A percentile compares a stretch with the other conserved stretches of the same genome.
Evolutionary conservation across 2,329 filamentous ascomycete species (phyloP).

Genomic region (Colletotrichum sublineola): DNA sequence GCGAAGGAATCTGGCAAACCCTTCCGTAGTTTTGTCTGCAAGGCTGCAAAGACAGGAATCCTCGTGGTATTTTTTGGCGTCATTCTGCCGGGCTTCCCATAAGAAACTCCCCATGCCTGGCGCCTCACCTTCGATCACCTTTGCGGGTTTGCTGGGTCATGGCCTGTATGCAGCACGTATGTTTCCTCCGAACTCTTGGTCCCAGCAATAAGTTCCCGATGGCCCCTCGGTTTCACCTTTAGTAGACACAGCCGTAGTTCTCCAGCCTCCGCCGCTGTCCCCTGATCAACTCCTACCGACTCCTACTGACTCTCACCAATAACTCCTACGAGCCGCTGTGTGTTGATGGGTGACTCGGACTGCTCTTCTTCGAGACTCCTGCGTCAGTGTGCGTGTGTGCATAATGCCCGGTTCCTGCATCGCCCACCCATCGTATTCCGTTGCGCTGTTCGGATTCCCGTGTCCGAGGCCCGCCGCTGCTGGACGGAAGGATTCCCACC

Average conservation of each 20-base stretch:
- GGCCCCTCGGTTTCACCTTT: slow-evolving; percentile 24
- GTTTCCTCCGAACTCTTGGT: slow-evolving; percentile 25
- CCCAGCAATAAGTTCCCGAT: slow-evolving; percentile 35
- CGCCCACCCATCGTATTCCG: not conserved
- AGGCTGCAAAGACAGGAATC: not conserved
- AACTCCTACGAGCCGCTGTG: not conserved
- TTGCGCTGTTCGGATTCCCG: slow-evolving; percentile 23
- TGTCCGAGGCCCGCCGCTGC: not conserved
- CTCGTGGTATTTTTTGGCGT: slow-evolving; percentile 27
- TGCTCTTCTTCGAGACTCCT: slow-evolving; percentile 4
- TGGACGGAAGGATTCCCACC: not conserved
- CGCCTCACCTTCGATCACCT: no score
- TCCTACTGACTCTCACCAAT: not conserved
- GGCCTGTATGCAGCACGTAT: no score
- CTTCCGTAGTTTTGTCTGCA: not conserved
- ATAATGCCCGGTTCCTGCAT: not conserved
- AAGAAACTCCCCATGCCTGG: not conserved
- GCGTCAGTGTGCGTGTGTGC: not conserved
- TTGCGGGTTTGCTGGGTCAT: no score
- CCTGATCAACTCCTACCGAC: not conserved
- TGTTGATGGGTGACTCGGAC: not conserved
- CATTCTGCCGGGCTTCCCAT: slow-evolving; percentile 12
- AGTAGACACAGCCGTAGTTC: slow-evolving; percentile 23
- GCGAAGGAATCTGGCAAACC: not conserved
- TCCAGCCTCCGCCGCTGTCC: slow-evolving; percentile 6